These are phyloP conservation scores for Laburnicola sp. DNA, from an alignment of 2,329 filamentous ascomycete genomes.

Conservation along the genomic window DNA sequence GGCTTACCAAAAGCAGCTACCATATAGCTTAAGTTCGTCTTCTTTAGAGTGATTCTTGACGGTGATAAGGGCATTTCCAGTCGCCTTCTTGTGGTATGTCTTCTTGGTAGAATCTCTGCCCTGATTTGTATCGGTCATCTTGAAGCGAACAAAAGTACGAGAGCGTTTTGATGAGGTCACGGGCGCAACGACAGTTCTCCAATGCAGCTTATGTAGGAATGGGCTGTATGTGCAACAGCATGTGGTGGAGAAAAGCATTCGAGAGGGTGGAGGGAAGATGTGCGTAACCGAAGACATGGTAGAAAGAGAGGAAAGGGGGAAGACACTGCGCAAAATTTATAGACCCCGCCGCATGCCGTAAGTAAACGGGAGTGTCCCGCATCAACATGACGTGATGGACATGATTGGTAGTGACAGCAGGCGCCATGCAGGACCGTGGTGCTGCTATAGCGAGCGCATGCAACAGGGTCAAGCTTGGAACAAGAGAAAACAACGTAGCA, in stretches of 20 bases:
- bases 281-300: slow-evolving; percentile 1
- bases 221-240: neutral
- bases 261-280: neutral
- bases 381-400: slow-evolving; percentile 13
- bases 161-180: neutral
- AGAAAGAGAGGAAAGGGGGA: neutral
- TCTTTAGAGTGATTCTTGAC: slow-evolving; percentile 71
- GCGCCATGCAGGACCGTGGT: slow-evolving; percentile 8
- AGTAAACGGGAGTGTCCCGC: neutral
- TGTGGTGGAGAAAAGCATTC: neutral
- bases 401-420: slow-evolving; percentile 8
- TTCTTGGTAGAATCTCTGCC: slow-evolving; percentile 59
- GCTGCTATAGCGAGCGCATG: slow-evolving; percentile 14
- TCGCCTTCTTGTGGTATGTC: slow-evolving; percentile 71
- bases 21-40: slow-evolving; percentile 73
- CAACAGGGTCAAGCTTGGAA: neutral
- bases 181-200: neutral
- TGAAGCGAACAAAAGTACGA: slow-evolving; percentile 22
- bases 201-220: neutral
- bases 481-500: neutral
- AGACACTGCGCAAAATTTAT: neutral
- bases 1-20: slow-evolving; percentile 77
- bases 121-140: slow-evolving; percentile 55
- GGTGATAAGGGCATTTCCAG: slow-evolving; percentile 69
- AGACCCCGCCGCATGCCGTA: neutral